Evolutionary conservation across 2,329 filamentous ascomycete genomes (phyloP).

Genomic region (Epichloe typhina): DNA sequence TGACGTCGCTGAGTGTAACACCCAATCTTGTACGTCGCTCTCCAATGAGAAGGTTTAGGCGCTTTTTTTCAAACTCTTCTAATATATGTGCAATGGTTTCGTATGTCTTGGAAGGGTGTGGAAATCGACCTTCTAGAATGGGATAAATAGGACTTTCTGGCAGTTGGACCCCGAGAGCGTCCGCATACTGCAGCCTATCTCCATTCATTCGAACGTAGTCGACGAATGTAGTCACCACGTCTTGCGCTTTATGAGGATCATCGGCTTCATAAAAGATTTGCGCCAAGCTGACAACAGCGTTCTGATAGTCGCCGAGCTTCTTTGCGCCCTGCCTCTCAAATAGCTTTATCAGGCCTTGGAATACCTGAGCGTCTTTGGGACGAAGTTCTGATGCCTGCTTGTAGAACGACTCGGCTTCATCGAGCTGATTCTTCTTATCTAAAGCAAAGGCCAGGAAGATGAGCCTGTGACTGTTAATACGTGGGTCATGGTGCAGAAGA

Average conservation of each 20-base stretch:
- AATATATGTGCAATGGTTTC: conserved; percentile 70
- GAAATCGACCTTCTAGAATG: conserved; percentile 71
- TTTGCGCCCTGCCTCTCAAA: conserved; percentile 64
- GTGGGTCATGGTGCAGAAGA: background rate
- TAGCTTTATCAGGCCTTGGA: conserved; percentile 77
- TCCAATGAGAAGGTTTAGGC: conserved; percentile 79
- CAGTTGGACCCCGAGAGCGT: conserved; percentile 62
- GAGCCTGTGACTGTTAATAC: conserved; percentile 28
- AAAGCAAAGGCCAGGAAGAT: conserved; percentile 80
- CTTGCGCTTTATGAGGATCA: conserved; percentile 49
- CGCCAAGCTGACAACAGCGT: conserved; percentile 60
- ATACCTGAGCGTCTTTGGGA: conserved; percentile 66
- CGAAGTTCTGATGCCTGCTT: conserved; percentile 57
- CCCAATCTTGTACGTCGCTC: conserved; percentile 81
- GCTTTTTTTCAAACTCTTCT: conserved; percentile 79
- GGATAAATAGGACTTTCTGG: conserved; percentile 72
- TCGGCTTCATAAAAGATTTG: conserved; percentile 58
- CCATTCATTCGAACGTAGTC: conserved; percentile 62
- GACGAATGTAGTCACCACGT: conserved; percentile 67
- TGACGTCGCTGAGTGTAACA: conserved; percentile 72
- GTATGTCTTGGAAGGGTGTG: conserved; percentile 68
- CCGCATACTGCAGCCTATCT: conserved; percentile 58
- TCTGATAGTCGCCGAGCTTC: conserved; percentile 61
- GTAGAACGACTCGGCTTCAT: conserved; percentile 69
- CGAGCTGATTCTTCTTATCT: conserved; percentile 59